phyloP scores from a whole-genome alignment of 163 green algal genomes.

The Smithsoniella earleae region DNA sequence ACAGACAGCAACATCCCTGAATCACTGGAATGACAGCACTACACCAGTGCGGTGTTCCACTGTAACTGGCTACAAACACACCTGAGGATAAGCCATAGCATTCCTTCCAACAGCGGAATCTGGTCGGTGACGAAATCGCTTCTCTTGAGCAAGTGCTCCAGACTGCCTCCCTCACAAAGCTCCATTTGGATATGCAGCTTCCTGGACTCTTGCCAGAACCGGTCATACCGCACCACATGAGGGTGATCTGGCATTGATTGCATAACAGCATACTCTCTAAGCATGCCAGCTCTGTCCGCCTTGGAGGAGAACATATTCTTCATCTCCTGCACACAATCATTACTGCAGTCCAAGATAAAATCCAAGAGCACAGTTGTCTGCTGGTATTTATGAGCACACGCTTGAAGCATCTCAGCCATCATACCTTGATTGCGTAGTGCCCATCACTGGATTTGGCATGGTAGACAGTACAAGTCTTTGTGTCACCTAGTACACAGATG shows the following conservation, averaged over 20 bases:
- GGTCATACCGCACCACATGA: slow-evolving; percentile 9
- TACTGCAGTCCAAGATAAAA: background rate
- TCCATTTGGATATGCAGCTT: slow-evolving; percentile 30
- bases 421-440: slow-evolving; percentile 25
- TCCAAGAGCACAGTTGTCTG: background rate
- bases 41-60: background rate
- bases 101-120: background rate
- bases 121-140: background rate
- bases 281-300: slow-evolving; percentile 23
- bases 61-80: background rate
- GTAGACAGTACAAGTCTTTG: slow-evolving; percentile 11
- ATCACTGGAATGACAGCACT: background rate
- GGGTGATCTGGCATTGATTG: slow-evolving; percentile 14
- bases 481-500: background rate
- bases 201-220: slow-evolving; percentile 14
- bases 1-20: too few species aligned
- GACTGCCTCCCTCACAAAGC: slow-evolving; percentile 17
- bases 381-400: too few species aligned
- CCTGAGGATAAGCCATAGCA: slow-evolving; percentile 22
- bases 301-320: background rate
- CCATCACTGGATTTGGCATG: background rate
- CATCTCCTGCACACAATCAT: slow-evolving; percentile 18
- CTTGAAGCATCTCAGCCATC: too few species aligned
- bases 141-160: background rate
- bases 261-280: background rate